A percentile compares a stretch with the other conserved stretches of the same genome.
Evolutionary conservation across 129 eudicot genomes (phyloP).

Genomic region (Artemisia argyi): DNA sequence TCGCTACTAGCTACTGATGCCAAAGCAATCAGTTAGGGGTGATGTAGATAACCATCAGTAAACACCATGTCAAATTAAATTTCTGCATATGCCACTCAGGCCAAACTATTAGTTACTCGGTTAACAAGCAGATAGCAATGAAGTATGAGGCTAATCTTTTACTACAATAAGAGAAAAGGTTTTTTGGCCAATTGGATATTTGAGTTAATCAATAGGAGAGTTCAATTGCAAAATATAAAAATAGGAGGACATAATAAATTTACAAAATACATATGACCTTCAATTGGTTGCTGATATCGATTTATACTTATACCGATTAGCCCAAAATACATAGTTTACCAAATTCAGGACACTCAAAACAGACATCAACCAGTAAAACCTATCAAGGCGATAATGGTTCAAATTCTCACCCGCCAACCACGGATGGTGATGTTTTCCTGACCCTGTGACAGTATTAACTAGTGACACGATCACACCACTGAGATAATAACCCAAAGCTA

Average conservation of each 20-base stretch:
- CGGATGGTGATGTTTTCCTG: conserved; percentile 26
- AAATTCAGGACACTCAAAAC: conserved; percentile 66
- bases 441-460: conserved; percentile 62
- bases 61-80: no score
- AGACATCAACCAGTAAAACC: conserved; percentile 78
- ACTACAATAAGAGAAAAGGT: no score
- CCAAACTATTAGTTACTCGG: no score
- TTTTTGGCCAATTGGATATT: no score
- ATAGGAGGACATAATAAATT: no score
- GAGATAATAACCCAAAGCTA: conserved; percentile 76
- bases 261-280: background rate
- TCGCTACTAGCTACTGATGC: no score
- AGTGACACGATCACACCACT: conserved; percentile 67
- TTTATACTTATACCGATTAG: conserved; percentile 59
- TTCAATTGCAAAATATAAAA: no score
- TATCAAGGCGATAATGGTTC: conserved; percentile 64
- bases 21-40: no score
- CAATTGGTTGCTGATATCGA: conserved; percentile 11
- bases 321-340: conserved; percentile 63
- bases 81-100: no score
- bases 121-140: no score
- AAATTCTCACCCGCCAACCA: conserved; percentile 73
- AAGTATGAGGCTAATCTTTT: no score
- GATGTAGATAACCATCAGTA: background rate
- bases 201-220: background rate